Evolutionary conservation across 2,329 filamentous ascomycete species (phyloP).

Genomic region (Onygenales sp.): DNA sequence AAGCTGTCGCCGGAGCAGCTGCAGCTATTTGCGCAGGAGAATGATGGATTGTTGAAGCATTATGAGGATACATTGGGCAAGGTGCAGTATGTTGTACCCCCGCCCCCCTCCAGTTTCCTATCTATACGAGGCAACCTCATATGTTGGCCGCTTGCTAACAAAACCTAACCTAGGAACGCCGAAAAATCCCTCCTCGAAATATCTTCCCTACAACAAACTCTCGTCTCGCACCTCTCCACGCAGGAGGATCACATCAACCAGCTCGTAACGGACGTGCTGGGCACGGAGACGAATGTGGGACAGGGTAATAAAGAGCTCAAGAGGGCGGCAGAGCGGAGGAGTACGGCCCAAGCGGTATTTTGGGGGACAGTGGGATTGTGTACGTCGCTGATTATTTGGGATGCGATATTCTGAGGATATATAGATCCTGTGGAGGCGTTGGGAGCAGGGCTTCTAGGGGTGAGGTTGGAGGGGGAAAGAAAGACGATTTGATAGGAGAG

Average conservation of each 20-base stretch:
- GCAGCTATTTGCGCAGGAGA: slow-evolving; percentile 88
- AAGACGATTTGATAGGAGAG: no score
- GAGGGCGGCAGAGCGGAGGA: slow-evolving; percentile 62
- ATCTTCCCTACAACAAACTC: slow-evolving; percentile 78
- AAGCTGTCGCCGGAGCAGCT: slow-evolving; percentile 74
- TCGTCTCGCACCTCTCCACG: slow-evolving; percentile 73
- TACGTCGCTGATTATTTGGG: slow-evolving; percentile 66
- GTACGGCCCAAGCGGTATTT: slow-evolving; percentile 68
- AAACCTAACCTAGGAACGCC: slow-evolving; percentile 51
- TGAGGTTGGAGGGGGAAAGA: no score
- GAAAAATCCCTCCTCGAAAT: slow-evolving; percentile 90
- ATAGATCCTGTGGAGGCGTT: background rate
- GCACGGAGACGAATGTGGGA: slow-evolving; percentile 76
- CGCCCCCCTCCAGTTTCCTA: background rate
- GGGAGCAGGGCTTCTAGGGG: no score
- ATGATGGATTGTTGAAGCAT: slow-evolving; percentile 83
- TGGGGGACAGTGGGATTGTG: slow-evolving; percentile 70
- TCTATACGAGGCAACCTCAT: no score
- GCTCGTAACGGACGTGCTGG: slow-evolving; percentile 71
- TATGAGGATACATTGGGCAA: slow-evolving; percentile 92
- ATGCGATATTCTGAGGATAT: slow-evolving; percentile 49
- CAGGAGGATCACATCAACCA: slow-evolving; percentile 87
- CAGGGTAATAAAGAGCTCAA: slow-evolving; percentile 87
- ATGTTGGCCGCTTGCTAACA: background rate
- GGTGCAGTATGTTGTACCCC: slow-evolving; percentile 61